Percentiles rank a stretch among this genome's conserved stretches.
These are phyloP conservation scores for Xerocomellus intermedius DNA, from an alignment of 768 basidiomycete genomes.

Conservation along the genomic window DNA sequence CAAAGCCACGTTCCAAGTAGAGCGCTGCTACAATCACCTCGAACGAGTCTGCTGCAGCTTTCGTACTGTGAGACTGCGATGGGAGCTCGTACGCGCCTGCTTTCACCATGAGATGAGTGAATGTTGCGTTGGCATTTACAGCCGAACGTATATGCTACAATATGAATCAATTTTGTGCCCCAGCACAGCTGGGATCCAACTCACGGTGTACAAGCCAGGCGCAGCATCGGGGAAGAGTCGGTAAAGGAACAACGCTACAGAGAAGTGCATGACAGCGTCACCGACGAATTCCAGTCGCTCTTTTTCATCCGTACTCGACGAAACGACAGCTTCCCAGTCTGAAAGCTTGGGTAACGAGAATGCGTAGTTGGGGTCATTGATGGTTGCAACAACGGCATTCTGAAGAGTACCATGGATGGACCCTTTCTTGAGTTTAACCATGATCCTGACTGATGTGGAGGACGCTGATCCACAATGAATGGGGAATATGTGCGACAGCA, in stretches of 20 bases:
- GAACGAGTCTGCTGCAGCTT: slow-evolving; percentile 46
- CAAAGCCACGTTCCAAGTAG: slow-evolving; percentile 39
- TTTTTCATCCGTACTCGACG: slow-evolving; percentile 29
- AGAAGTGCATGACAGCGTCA: slow-evolving; percentile 45
- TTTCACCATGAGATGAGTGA: slow-evolving; percentile 39
- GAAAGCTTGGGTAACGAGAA: slow-evolving; percentile 27
- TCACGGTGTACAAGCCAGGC: slow-evolving; percentile 38
- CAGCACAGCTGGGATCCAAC: background rate
- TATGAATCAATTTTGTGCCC: background rate
- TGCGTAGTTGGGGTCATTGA: slow-evolving; percentile 28
- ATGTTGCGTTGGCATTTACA: slow-evolving; percentile 37
- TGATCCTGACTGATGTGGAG: background rate
- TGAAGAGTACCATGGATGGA: slow-evolving; percentile 20
- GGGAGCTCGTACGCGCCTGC: slow-evolving; percentile 27
- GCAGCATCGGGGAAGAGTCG: slow-evolving; percentile 30
- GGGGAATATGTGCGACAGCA: background rate
- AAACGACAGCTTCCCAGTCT: slow-evolving; percentile 31
- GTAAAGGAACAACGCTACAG: slow-evolving; percentile 40
- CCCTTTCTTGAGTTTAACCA: slow-evolving; percentile 23
- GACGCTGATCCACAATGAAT: background rate
- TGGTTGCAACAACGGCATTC: slow-evolving; percentile 22
- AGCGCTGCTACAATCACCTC: slow-evolving; percentile 47
- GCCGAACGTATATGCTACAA: slow-evolving; percentile 24
- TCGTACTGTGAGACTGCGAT: slow-evolving; percentile 26
- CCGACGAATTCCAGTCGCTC: slow-evolving; percentile 49